These are phyloP conservation scores for Strobilomyces confusus DNA, from an alignment of 768 basidiomycete genomes.

Conservation along the genomic window DNA sequence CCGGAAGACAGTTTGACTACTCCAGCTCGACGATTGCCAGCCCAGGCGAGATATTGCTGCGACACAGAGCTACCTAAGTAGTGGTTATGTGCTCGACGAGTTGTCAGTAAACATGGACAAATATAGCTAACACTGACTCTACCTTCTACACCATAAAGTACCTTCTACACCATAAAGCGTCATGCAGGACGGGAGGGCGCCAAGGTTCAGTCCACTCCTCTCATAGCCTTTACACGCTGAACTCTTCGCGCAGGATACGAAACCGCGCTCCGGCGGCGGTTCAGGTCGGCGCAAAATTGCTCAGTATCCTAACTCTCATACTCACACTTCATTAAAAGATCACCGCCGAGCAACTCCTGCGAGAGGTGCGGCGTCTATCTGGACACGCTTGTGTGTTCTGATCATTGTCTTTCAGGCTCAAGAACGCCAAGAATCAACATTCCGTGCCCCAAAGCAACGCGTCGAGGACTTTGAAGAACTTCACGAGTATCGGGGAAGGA, in stretches of 20 bases:
- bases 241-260: slow-evolving; percentile 63
- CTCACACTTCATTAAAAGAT: slow-evolving; percentile 52
- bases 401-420: slow-evolving; percentile 60
- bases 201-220: slow-evolving; percentile 45
- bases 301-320: not conserved
- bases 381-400: not conserved
- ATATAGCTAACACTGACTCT: no score
- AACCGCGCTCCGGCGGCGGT: slow-evolving; percentile 94
- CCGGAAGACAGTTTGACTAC: no score
- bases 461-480: slow-evolving; percentile 94
- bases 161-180: slow-evolving; percentile 1
- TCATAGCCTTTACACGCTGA: not conserved
- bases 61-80: no score
- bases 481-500: slow-evolving; percentile 86
- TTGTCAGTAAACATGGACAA: no score
- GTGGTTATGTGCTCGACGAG: no score
- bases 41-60: no score
- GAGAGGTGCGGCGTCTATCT: slow-evolving; percentile 57
- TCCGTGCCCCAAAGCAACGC: slow-evolving; percentile 89
- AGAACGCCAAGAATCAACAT: slow-evolving; percentile 92
- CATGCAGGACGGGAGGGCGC: slow-evolving; percentile 82
- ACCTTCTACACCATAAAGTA: no score
- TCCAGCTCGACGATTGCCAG: no score
- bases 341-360: slow-evolving; percentile 95
- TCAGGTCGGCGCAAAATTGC: slow-evolving; percentile 51